These are phyloP conservation scores for Verticillium dahliae DNA, from an alignment of 2,329 filamentous ascomycete genomes.

Conservation along the genomic window DNA sequence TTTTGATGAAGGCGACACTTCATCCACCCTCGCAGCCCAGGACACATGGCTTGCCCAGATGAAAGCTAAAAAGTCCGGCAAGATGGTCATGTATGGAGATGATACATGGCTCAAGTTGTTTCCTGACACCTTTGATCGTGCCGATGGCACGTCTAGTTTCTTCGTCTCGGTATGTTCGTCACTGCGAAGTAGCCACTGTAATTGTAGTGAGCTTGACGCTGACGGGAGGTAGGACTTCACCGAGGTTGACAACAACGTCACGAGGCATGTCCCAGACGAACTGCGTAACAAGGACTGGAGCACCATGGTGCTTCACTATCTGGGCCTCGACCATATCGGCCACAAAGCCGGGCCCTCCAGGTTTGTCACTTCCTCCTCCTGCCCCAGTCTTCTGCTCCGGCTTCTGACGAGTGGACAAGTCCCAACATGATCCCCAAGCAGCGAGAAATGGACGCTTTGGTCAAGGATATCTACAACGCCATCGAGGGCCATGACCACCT, in stretches of 20 bases:
- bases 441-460: constrained; percentile 82
- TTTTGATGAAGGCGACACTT: constrained; percentile 88
- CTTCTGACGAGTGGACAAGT: constrained; percentile 33
- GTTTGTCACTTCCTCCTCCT: constrained; percentile 28
- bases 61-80: constrained; percentile 63
- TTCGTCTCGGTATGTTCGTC: constrained; percentile 77
- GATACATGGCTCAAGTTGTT: constrained; percentile 99
- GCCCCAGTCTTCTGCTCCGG: not conserved
- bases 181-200: not conserved
- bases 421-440: constrained; percentile 92
- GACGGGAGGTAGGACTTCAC: constrained; percentile 71
- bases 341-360: constrained; percentile 89
- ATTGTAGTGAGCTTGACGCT: not conserved
- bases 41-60: constrained; percentile 97
- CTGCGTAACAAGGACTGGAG: constrained; percentile 78
- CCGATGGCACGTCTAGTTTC: constrained; percentile 94
- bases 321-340: constrained; percentile 94
- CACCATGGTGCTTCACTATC: constrained; percentile 88
- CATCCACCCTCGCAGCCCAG: constrained; percentile 78
- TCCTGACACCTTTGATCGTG: constrained; percentile 75
- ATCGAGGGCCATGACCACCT: constrained; percentile 68
- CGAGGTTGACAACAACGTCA: constrained; percentile 97
- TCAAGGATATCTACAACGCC: constrained; percentile 67
- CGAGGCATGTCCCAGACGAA: constrained; percentile 76
- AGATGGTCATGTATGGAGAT: constrained; percentile 91